Conservation (phyloP, 257 asterid species). For the Solanum corneliomulleri region DNA sequence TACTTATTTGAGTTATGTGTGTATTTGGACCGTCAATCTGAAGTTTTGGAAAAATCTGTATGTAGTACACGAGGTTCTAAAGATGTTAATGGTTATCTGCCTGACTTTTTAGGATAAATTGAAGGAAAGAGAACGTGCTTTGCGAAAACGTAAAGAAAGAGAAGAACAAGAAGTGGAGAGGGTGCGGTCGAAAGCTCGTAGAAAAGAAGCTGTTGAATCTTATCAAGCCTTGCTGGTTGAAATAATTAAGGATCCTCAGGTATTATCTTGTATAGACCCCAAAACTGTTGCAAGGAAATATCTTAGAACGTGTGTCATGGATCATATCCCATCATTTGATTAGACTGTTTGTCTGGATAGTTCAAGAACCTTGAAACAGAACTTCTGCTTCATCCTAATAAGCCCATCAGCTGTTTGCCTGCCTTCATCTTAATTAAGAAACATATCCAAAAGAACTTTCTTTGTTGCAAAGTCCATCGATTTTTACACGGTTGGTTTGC, state of each 20-base stretch:
- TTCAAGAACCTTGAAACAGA: neutral
- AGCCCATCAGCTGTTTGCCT: neutral
- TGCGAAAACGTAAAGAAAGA: constrained; percentile 91
- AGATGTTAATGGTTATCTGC: neutral
- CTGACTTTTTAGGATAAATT: constrained; percentile 48
- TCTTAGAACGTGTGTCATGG: neutral
- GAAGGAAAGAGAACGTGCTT: constrained; percentile 82
- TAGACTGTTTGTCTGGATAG: neutral
- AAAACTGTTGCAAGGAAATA: neutral
- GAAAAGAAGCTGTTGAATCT: constrained; percentile 89
- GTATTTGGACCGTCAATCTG: neutral
- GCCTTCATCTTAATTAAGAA: neutral
- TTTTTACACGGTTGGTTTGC: neutral
- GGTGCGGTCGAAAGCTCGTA: constrained; percentile 83
- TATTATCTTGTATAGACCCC: constrained; percentile 9
- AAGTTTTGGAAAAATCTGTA: neutral
- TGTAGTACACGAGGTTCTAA: neutral
- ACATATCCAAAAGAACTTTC: neutral
- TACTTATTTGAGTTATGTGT: neutral
- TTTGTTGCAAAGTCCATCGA: neutral
- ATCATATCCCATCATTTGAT: neutral
- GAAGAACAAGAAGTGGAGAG: constrained; percentile 99
- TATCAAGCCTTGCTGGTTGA: constrained; percentile 92
- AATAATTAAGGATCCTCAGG: constrained; percentile 94
- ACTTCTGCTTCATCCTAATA: neutral